Evolutionary conservation across 805 yeast genomes (phyloP).

Genomic region (Yarrowia sp.): DNA sequence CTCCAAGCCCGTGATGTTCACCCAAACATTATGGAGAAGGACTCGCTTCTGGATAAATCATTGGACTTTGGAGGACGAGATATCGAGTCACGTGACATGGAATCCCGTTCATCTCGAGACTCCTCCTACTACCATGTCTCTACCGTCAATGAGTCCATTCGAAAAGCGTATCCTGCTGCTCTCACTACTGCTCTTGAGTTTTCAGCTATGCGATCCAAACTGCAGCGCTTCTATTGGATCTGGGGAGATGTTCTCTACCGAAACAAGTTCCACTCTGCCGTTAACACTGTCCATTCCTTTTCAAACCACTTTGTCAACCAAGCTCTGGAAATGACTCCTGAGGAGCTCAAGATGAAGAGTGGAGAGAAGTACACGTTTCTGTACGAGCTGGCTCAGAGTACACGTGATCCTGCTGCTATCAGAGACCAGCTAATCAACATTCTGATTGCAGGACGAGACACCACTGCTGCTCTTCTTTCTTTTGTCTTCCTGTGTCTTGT

Average conservation of each 20-base stretch:
- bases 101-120: background rate
- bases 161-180: constrained; percentile 29
- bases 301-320: constrained; percentile 44
- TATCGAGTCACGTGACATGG: background rate
- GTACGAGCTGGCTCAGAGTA: constrained; percentile 49
- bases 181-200: constrained; percentile 32
- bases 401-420: constrained; percentile 47
- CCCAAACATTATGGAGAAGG: background rate
- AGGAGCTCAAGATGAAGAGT: constrained; percentile 28
- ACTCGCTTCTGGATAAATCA: background rate
- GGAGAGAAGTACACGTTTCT: constrained; percentile 48
- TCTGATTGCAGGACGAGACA: constrained; percentile 55
- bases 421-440: constrained; percentile 53
- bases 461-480: constrained; percentile 52
- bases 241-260: constrained; percentile 29
- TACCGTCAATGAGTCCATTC: constrained; percentile 24
- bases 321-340: constrained; percentile 38
- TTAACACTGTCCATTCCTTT: constrained; percentile 37
- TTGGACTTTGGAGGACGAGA: too few relatives aligned
- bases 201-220: constrained; percentile 29
- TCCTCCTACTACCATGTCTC: background rate
- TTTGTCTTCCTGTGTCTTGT: constrained; percentile 45
- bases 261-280: constrained; percentile 39
- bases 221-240: constrained; percentile 31
- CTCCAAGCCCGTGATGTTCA: background rate